Evolutionary conservation across 106 monocot genomes (phyloP).

Genomic region (Agapanthus africanus): DNA sequence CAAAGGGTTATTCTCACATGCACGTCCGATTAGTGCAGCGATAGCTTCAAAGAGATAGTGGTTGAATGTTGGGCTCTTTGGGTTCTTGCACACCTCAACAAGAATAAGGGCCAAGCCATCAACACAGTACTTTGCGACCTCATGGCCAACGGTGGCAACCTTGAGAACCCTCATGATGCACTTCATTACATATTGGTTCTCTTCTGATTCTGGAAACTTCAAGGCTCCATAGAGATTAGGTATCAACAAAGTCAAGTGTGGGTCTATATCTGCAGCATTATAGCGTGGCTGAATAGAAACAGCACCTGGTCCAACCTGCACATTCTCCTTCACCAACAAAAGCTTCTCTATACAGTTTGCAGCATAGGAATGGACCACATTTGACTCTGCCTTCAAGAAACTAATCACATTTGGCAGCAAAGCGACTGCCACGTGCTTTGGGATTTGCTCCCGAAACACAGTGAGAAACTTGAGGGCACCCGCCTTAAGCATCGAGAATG

Average conservation of each 20-base stretch:
- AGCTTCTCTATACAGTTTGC: slow-evolving; percentile 95
- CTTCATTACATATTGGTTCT: slow-evolving; percentile 95
- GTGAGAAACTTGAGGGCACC: slow-evolving; percentile 84
- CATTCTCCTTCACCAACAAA: slow-evolving; percentile 62
- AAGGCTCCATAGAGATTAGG: slow-evolving; percentile 64
- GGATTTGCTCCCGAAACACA: slow-evolving; percentile 68
- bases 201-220: slow-evolving; percentile 79
- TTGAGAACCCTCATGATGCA: slow-evolving; percentile 86
- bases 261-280: slow-evolving; percentile 46
- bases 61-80: slow-evolving; percentile 82
- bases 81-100: slow-evolving; percentile 84
- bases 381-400: slow-evolving; percentile 63
- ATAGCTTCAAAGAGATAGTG: slow-evolving; percentile 92
- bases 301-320: slow-evolving; percentile 21
- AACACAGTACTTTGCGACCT: slow-evolving; percentile 49
- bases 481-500: slow-evolving; percentile 69
- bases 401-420: slow-evolving; percentile 58
- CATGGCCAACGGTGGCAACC: slow-evolving; percentile 41
- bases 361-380: slow-evolving; percentile 97
- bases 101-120: slow-evolving; percentile 47
- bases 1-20: slow-evolving; percentile 65
- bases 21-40: slow-evolving; percentile 62
- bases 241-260: slow-evolving; percentile 48
- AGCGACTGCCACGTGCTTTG: slow-evolving; percentile 45
- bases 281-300: slow-evolving; percentile 28